phyloP scores from a whole-genome alignment of 1,284 basidiomycete genomes.

The Moniliella sp. region DNA sequence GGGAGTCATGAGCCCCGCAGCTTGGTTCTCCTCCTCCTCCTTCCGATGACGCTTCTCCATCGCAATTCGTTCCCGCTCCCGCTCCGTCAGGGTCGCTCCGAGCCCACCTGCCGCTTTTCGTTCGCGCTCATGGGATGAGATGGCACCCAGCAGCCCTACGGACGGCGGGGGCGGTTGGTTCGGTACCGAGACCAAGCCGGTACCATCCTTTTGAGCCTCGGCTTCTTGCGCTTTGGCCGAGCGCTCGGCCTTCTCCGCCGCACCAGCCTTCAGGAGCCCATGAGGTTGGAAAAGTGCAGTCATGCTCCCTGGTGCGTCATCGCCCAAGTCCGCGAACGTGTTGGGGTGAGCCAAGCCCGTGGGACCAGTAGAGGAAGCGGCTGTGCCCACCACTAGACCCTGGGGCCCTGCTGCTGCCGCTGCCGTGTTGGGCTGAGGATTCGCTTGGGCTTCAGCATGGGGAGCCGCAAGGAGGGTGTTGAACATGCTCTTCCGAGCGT shows the following conservation, averaged over 20 bases:
- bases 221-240: slow-evolving; percentile 86
- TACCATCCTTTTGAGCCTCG: slow-evolving; percentile 65
- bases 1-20: slow-evolving; percentile 61
- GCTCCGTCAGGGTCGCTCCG: slow-evolving; percentile 76
- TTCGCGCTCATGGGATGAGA: slow-evolving; percentile 80
- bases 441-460: slow-evolving; percentile 8
- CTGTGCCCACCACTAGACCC: too few species aligned
- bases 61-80: slow-evolving; percentile 60
- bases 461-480: slow-evolving; percentile 13
- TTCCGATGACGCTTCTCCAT: slow-evolving; percentile 51
- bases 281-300: slow-evolving; percentile 58
- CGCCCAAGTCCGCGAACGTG: slow-evolving; percentile 24
- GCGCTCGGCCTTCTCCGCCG: slow-evolving; percentile 81
- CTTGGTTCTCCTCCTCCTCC: slow-evolving; percentile 68
- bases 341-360: too few species aligned
- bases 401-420: too few species aligned
- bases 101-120: slow-evolving; percentile 79
- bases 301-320: slow-evolving; percentile 26
- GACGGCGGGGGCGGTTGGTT: slow-evolving; percentile 83
- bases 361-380: too few species aligned
- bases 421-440: not conserved
- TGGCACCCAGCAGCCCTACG: slow-evolving; percentile 78
- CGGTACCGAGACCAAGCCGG: slow-evolving; percentile 73
- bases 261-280: slow-evolving; percentile 72
- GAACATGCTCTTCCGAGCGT: slow-evolving; percentile 8